Evolutionary conservation across 106 monocot genomes (phyloP), one percentile per base, ranked within the genome.

Genomic region (Allium sativum): DNA sequence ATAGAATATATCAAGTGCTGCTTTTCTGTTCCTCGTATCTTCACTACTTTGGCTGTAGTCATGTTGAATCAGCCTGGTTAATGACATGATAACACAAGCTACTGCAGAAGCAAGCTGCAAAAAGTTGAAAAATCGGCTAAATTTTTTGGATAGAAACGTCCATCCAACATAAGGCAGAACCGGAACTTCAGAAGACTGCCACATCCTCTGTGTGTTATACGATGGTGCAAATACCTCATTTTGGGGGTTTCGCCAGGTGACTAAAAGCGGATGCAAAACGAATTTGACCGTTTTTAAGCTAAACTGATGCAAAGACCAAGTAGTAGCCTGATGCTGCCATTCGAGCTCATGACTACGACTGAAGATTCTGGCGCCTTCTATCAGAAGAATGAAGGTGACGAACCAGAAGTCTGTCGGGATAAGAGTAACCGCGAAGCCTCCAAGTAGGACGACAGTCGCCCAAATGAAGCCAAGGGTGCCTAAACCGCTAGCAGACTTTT

Each of bases 291-390:
- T 31, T 31, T 31, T 31, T 31, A 31, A 31, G 31, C 31, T 31
- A 31, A 31, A 31, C 31, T 31, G 31, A 31, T 31, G 31, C 31
- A 64, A 48, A 51, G 64, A 64, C 64, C 64, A 64, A 3, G 64
- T 48, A 22, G 64, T 64, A 16, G 71, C 43, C 22, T 71, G 71
- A 16, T 63, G 71, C 62, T 63, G 71, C 93, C 93, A 93, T 65
- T 93, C 89, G 9, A 93, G 73, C 72, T 93, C 89, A 48, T 89
- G 93, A 67, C 85, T 89, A 12, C 89, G 72, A 76, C 85, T 93
- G 66, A 83, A 93, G 40, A 89, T 89, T 8, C 93, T 75, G 8
- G 93, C 65, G 14, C 93, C 83, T 56, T 89, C 93, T 9, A 86
- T 74, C 19, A 93, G 69, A 9, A 93, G 71, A 48, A 93, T 89